Evolutionary conservation across 1,139 yeast genomes (phyloP), one percentile per base, ranked within the genome.

Genomic region (Yamadazyma membranifaciens): DNA sequence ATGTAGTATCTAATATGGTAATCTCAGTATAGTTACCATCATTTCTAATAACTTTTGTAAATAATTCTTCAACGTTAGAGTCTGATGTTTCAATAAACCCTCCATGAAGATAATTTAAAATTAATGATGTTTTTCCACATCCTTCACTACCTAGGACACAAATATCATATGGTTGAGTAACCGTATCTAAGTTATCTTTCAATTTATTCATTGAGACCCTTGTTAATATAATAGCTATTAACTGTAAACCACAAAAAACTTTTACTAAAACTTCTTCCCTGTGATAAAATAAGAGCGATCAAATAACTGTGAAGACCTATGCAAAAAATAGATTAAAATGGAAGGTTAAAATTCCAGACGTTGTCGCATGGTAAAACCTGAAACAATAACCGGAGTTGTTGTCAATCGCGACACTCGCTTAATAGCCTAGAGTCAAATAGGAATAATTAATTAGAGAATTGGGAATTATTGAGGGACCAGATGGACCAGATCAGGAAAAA

Each of bases 71-170:
- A 3, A 52, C 50, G 12, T 51, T 45, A 7, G 56, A 45, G 14
- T 64, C 68, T 6, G 50, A 38, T 7, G 46, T 43, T 1, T 50
- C 57, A 10, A 62, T 50, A 40, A 49, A 59, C 22, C 47, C 45
- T 15, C 51, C 47, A 40, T 64, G 59, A 10, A 63, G 45, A 36
- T 55, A 68, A 13, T 50, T 51, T 11, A 57, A 45, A 2, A 66
- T 52, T 9, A 68, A 47, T 11, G 65, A 50, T 3, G 69, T 52
- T 45, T 67, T 68, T 2, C 73, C 73, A 4, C 54, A 43, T 9
- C 45, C 45, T n/a, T 47, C 52, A 12, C 54, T 49, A 2, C 74
- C 73, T 15, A 66, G 45, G 13, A 66, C 62, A 44, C 68, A 62
- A 9, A 67, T 59, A 39, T 67, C 73, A 41, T 54, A 67, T 22